Conservation (phyloP, 1,284 basidiomycete genomes). For the Inonotus hispidus region DNA sequence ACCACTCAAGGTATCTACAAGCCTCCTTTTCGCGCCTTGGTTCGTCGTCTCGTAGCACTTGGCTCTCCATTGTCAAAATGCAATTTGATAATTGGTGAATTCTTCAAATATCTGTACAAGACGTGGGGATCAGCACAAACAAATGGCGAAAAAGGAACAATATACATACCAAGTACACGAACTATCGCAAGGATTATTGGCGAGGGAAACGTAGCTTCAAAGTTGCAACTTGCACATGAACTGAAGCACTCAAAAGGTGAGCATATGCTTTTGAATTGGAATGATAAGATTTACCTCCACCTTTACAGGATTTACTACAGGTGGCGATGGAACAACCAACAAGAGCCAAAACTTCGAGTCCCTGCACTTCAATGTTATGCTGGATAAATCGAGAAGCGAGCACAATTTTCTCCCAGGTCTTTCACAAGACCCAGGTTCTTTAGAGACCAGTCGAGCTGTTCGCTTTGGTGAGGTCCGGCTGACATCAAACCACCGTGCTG, state of each 20-base stretch:
- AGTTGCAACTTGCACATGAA: conserved; percentile 3
- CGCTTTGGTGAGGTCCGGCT: conserved; percentile 5
- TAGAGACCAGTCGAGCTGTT: background rate
- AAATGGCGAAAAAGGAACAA: background rate
- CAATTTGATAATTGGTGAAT: no score
- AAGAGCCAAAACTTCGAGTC: conserved; percentile 10
- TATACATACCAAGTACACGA: background rate
- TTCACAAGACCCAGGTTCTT: background rate
- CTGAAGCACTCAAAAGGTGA: background rate
- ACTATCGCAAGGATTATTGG: background rate
- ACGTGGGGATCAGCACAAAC: background rate
- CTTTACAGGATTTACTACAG: conserved; percentile 12
- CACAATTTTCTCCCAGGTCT: background rate
- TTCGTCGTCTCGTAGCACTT: no score
- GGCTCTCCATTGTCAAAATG: no score
- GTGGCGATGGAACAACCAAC: conserved; percentile 18
- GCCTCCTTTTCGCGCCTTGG: no score
- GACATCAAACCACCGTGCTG: conserved; percentile 4
- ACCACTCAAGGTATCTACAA: no score
- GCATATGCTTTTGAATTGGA: background rate
- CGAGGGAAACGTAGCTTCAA: background rate
- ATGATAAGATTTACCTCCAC: background rate
- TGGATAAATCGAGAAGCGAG: background rate
- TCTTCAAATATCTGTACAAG: no score
- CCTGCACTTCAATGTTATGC: background rate